Evolutionary conservation across 208 protist species (phyloP), one percentile per base, ranked within the genome.

Genomic region (Vickermania ingenoplastis): DNA sequence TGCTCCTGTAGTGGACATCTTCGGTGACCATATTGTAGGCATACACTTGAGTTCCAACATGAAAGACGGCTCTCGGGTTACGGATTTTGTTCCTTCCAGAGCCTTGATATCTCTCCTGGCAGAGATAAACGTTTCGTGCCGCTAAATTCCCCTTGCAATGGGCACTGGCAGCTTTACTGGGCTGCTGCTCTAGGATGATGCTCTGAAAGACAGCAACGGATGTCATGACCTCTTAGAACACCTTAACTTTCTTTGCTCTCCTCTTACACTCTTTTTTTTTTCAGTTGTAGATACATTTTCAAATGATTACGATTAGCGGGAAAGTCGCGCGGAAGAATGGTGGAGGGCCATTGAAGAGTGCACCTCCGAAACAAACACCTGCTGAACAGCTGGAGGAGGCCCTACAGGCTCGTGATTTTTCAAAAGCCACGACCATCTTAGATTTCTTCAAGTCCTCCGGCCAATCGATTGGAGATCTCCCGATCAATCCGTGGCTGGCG

Each of bases 401-500:
- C 7, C 71, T 95, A 17, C 82, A 89, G 71, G 59, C 75, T 0
- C 80, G 89, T 31, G 89, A 95, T 70, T 95, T n/a, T 59, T 87
- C 84, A 14, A 91, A 91, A 63, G 86, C 89, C 4, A 88, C 79
- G 7, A 91, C 89, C 31, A 88, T 95, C 53, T 54, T 95, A 22
- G 86, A 95, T 57, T 95, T 95, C 56, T 92, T 87, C 86, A 95
- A 93, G 65, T 74, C 69, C 17, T 77, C 69, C 23, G 86, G 81
- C 13, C 79, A 88, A 52, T 61, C 69, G 30, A 75, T 93, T 26
- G 89, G 83, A n/a, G 73, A 86, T 49, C 59, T 89, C n/a, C 50
- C 67, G 2, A 81, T 95, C 36, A 89, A 89, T 59, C 66, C 81
- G 29, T 98, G 96, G 97, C 67, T 98, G 29, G 91, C 83, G 0